Evolutionary conservation across 129 eudicot species (phyloP), one percentile per base, ranked within the genome.

Genomic region (Pittosporum tobira): DNA sequence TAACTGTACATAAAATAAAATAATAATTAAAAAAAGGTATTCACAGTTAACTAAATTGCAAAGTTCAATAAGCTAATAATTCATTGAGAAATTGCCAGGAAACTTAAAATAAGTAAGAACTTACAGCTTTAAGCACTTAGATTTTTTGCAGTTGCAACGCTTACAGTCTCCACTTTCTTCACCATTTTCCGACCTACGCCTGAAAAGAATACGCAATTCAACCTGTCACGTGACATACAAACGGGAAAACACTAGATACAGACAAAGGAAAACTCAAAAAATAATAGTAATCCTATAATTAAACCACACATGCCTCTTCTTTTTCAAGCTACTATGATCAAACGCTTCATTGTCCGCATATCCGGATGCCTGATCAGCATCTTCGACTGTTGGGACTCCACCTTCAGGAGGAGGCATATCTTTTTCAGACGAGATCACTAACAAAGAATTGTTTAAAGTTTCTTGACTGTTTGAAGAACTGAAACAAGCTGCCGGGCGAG

Each of bases 51-150:
- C 99, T 91, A 77, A 71, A 86, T 48, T 59, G 10, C 45, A 20
- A 62, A 62, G 47, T n/a, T 61, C 21, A 48, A 5, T 34, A 22
- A 30, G 63, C 62, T 13, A 59, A 64, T 54, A 23, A n/a, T 10
- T 49, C 4, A 51, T 20, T 49, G 31, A 5, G 34, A 13, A 46
- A 19, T 22, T 21, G 12, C 23, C 4, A 56, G n/a, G 45, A 11
- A 56, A 19, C 14, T 31, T 11, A 3, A 19, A 8, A 16, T 26
- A 46, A 51, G 48, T 63, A 69, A 42, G 59, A 65, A 81, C 99
- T 91, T 74, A 87, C 99, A 87, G 96, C 64, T 91, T 91, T 77
- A 91, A 84, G 77, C 99, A 91, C 73, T 91, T 91, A 34, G 99
- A 86, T 72, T 84, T 91, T 75, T 91, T 91, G 73, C 99, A 91